phyloP scores from a whole-genome alignment of 2,329 filamentous ascomycete genomes.

The Pseudocercospora crystallina region DNA sequence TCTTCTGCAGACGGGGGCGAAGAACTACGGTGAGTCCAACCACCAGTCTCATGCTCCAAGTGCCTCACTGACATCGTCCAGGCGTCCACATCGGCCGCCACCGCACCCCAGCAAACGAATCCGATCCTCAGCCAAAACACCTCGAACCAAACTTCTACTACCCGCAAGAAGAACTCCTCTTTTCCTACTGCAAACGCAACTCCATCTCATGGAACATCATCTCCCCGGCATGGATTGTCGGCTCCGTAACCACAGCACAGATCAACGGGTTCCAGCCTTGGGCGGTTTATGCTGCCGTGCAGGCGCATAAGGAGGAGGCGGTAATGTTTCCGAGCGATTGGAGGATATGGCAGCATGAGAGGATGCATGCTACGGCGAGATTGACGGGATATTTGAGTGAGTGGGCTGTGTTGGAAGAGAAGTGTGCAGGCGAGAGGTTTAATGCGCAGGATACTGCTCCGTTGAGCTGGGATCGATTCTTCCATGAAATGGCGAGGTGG shows the following conservation, averaged over 20 bases:
- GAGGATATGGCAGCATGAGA: too few species aligned
- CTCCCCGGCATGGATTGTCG: constrained; percentile 48
- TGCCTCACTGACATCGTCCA: background rate
- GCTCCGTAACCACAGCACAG: constrained; percentile 47
- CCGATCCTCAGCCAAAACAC: constrained; percentile 42
- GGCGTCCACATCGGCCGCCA: background rate
- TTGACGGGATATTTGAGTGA: constrained; percentile 50
- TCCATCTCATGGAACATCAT: constrained; percentile 44
- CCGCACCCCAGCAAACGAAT: constrained; percentile 40
- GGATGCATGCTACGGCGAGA: constrained; percentile 41
- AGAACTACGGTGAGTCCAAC: constrained; percentile 43
- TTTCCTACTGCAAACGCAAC: constrained; percentile 39
- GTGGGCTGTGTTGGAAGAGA: constrained; percentile 46
- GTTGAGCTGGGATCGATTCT: constrained; percentile 43
- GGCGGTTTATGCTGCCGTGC: constrained; percentile 49
- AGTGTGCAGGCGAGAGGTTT: constrained; percentile 46
- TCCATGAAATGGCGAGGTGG: constrained; percentile 7
- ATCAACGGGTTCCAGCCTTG: constrained; percentile 51
- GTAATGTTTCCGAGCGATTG: constrained; percentile 36
- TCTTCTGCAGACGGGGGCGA: constrained; percentile 50
- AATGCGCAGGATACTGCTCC: constrained; percentile 47
- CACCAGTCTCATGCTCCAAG: background rate
- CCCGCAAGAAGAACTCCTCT: constrained; percentile 49
- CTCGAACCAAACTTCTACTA: constrained; percentile 55
- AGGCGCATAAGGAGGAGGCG: constrained; percentile 38